phyloP scores from a whole-genome alignment of 106 monocot genomes.

The Acorus gramineus region DNA sequence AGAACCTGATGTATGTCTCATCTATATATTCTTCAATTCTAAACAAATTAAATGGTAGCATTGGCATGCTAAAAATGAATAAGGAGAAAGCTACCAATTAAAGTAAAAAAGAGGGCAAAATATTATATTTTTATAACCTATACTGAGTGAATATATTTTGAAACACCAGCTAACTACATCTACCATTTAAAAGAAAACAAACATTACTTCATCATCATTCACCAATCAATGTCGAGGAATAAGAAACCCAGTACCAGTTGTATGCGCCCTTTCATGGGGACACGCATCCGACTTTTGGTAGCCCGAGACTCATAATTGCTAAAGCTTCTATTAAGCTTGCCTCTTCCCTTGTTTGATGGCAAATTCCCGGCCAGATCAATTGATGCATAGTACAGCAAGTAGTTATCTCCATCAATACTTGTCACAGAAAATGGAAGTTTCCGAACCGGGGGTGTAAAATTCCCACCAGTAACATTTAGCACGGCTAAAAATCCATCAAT shows the following conservation, averaged over 20 bases:
- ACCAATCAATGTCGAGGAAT: constrained; percentile 16
- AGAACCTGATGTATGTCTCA: background rate
- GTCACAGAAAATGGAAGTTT: constrained; percentile 86
- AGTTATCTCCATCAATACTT: constrained; percentile 78
- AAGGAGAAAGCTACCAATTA: background rate
- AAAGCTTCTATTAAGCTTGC: constrained; percentile 59
- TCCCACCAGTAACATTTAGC: constrained; percentile 80
- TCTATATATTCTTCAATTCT: background rate
- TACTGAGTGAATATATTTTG: background rate
- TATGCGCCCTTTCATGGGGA: constrained; percentile 82
- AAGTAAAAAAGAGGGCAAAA: constrained; percentile 1
- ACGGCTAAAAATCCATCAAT: constrained; percentile 93
- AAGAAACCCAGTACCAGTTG: constrained; percentile 74
- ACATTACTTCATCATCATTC: constrained; percentile 17
- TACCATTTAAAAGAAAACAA: no score
- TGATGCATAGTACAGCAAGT: constrained; percentile 79
- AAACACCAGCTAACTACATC: background rate
- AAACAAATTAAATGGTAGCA: background rate
- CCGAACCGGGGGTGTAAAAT: constrained; percentile 56
- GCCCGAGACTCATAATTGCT: constrained; percentile 60
- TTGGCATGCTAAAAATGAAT: background rate
- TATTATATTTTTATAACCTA: no score
- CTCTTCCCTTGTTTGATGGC: constrained; percentile 29
- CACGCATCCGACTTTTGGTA: constrained; percentile 59
- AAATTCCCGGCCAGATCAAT: constrained; percentile 67